Conservation (phyloP, 495 filamentous ascomycete genomes). For the Tuber borchii region DNA sequence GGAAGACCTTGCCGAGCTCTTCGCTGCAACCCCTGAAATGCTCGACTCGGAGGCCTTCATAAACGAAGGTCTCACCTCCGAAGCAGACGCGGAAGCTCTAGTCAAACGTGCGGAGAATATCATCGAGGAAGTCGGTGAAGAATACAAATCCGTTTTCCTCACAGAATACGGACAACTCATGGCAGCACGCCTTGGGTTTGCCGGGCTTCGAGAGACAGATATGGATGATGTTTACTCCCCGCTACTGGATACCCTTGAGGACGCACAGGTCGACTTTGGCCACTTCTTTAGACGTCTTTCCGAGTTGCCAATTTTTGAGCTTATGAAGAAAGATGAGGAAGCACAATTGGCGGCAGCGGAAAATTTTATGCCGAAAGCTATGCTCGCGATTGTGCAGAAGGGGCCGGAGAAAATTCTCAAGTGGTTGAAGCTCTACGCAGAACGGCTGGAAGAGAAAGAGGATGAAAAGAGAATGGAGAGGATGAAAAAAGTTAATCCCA, state of each 20-base stretch:
- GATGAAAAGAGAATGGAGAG: conserved; percentile 58
- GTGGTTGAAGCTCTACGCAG: conserved; percentile 71
- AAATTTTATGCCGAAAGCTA: conserved; percentile 28
- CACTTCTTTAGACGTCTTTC: conserved; percentile 79
- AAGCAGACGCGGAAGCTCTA: conserved; percentile 55
- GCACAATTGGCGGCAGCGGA: conserved; percentile 56
- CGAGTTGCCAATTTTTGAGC: conserved; percentile 50
- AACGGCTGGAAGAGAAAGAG: conserved; percentile 49
- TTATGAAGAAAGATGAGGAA: conserved; percentile 57
- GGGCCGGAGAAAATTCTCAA: conserved; percentile 59
- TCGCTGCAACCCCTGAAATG: conserved; percentile 58
- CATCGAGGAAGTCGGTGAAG: conserved; percentile 68
- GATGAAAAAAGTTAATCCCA: conserved; percentile 86
- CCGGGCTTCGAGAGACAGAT: conserved; percentile 57
- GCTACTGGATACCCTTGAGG: conserved; percentile 73
- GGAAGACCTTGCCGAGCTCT: conserved; percentile 81
- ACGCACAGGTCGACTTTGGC: conserved; percentile 78
- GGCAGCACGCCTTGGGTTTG: conserved; percentile 67
- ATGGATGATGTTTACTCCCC: conserved; percentile 72
- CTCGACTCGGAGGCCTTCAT: conserved; percentile 67
- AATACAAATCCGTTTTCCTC: conserved; percentile 80
- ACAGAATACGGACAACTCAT: conserved; percentile 80
- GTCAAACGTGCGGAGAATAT: conserved; percentile 73
- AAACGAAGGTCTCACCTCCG: conserved; percentile 61
- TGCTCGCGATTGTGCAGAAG: conserved; percentile 46